phyloP scores from a whole-genome alignment of 805 yeast genomes.

The Candida xyloterini region DNA sequence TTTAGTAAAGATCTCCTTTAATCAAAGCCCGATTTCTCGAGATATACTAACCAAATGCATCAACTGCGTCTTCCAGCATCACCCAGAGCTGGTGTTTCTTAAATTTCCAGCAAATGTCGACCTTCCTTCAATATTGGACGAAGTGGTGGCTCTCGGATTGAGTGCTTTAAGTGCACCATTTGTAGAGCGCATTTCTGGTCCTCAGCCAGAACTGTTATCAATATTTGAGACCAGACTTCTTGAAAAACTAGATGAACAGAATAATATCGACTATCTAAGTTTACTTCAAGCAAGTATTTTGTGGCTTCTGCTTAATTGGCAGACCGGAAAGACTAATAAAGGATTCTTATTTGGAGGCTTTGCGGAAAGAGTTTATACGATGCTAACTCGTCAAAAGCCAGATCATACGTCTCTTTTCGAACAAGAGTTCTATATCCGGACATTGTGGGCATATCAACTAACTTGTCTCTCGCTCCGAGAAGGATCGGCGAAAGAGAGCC shows the following conservation, averaged over 20 bases:
- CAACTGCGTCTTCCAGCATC: constrained; percentile 6
- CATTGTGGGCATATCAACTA: constrained; percentile 18
- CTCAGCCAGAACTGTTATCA: not conserved
- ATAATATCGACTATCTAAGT: constrained; percentile 10
- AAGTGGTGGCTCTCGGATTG: constrained; percentile 13
- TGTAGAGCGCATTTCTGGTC: not conserved
- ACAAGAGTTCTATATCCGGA: constrained; percentile 14
- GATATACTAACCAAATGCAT: constrained; percentile 2
- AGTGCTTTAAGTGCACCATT: constrained; percentile 14
- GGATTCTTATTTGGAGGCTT: constrained; percentile 18
- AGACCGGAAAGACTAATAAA: constrained; percentile 16
- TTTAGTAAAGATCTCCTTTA: not conserved
- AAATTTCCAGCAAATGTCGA: constrained; percentile 8
- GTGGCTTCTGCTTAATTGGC: constrained; percentile 16
- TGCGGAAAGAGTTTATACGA: constrained; percentile 13
- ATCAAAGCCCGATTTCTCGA: constrained; percentile 3
- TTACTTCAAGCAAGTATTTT: constrained; percentile 15
- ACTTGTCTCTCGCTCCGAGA: constrained; percentile 16
- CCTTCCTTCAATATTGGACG: constrained; percentile 9
- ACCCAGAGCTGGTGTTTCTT: constrained; percentile 17
- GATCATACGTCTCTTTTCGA: constrained; percentile 3
- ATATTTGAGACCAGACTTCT: constrained; percentile 10
- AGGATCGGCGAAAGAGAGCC: constrained; percentile 9
- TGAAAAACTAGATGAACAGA: constrained; percentile 6
- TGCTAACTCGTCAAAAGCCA: constrained; percentile 9